These are phyloP conservation scores for Rhodofomes roseus DNA, from an alignment of 1,284 basidiomycete species.

Conservation along the genomic window DNA sequence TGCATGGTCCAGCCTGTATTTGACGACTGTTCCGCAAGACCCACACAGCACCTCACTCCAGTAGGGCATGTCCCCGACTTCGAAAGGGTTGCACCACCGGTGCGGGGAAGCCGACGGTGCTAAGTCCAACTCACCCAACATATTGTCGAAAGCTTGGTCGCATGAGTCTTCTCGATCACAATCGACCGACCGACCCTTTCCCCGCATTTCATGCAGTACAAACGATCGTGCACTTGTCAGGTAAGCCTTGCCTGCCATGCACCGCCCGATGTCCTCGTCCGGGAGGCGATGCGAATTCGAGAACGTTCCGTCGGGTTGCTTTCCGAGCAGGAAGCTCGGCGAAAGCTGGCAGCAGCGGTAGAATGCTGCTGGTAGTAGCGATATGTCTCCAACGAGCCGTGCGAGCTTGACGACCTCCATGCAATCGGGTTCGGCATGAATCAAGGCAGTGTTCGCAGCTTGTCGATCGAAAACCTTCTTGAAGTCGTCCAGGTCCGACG, in stretches of 20 bases:
- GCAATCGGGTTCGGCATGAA: background rate
- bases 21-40: no score
- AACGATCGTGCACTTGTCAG: no score
- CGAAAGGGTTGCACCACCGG: no score
- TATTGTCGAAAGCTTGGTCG: no score
- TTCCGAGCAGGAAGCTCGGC: background rate
- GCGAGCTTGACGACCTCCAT: conserved; percentile 6
- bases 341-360: conserved; percentile 2
- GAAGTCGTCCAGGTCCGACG: background rate
- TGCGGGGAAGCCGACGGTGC: no score
- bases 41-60: no score
- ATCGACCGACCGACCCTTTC: no score
- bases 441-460: background rate
- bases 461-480: background rate
- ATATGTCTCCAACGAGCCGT: background rate
- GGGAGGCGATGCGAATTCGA: background rate
- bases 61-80: no score
- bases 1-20: no score
- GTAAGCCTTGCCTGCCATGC: background rate
- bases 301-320: background rate
- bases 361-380: conserved; percentile 6
- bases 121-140: no score
- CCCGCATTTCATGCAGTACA: no score
- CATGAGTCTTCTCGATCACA: no score
- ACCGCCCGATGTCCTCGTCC: background rate